Conservation (phyloP, 2,329 filamentous ascomycete species). For the Botryotinia calthae region DNA sequence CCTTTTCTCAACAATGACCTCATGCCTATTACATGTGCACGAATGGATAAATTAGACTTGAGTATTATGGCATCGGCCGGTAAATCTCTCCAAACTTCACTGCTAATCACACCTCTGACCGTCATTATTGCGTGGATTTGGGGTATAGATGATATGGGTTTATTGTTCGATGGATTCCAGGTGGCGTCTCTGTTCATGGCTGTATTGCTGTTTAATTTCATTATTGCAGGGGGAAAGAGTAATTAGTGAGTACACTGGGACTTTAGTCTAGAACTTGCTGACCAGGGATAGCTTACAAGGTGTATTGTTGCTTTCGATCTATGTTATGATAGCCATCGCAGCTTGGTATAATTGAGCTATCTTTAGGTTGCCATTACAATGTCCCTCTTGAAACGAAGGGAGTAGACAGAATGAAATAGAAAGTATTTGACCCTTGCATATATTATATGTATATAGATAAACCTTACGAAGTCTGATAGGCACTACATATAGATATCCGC, state of each 20-base stretch:
- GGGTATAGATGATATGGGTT: slow-evolving; percentile 39
- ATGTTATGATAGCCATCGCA: slow-evolving; percentile 7
- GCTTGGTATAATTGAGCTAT: background rate
- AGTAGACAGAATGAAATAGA: too few species aligned
- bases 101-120: slow-evolving; percentile 73
- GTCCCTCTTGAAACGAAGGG: too few species aligned
- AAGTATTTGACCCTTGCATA: too few species aligned
- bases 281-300: background rate
- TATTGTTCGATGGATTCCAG: slow-evolving; percentile 12
- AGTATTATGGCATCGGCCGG: slow-evolving; percentile 76
- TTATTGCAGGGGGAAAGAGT: slow-evolving; percentile 2
- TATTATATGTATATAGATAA: background rate
- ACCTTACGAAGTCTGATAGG: background rate
- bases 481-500: background rate
- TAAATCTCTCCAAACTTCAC: slow-evolving; percentile 74
- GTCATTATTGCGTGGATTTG: slow-evolving; percentile 65
- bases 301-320: background rate
- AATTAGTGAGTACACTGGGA: background rate
- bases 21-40: slow-evolving; percentile 74
- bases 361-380: too few species aligned
- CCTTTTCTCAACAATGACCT: slow-evolving; percentile 74
- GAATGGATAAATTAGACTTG: slow-evolving; percentile 69
- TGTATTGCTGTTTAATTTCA: background rate
- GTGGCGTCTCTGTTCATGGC: slow-evolving; percentile 17
- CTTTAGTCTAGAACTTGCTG: background rate